These are phyloP conservation scores for Epichloe festucae DNA, from an alignment of 2,329 filamentous ascomycete genomes.

Conservation along the genomic window DNA sequence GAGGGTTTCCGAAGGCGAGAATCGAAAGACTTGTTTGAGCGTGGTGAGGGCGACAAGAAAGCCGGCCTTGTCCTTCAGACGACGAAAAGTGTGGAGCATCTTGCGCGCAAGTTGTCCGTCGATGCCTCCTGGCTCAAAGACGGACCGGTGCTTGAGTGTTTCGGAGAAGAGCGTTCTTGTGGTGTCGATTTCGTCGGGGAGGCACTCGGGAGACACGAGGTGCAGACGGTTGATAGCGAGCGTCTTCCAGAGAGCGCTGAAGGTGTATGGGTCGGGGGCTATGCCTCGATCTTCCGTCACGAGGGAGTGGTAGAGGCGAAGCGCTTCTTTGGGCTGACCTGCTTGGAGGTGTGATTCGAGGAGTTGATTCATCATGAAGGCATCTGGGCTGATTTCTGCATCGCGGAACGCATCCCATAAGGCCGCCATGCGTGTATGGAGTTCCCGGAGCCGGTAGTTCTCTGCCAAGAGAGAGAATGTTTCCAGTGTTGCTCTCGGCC, in stretches of 20 bases:
- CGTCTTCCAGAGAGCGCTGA: constrained; percentile 52
- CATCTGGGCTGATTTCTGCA: constrained; percentile 53
- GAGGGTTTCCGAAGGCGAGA: constrained; percentile 31
- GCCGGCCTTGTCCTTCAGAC: constrained; percentile 29
- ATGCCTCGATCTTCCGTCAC: constrained; percentile 31
- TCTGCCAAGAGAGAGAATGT: constrained; percentile 66
- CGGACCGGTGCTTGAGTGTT: constrained; percentile 33
- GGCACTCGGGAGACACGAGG: constrained; percentile 16
- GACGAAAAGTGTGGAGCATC: constrained; percentile 37
- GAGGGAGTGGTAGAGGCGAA: constrained; percentile 42
- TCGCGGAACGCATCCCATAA: constrained; percentile 50
- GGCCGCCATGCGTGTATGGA: constrained; percentile 42
- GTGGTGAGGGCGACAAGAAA: constrained; percentile 32
- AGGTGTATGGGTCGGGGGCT: constrained; percentile 54
- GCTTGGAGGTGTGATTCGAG: constrained; percentile 53
- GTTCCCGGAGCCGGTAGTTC: constrained; percentile 52
- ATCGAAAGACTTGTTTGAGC: constrained; percentile 30
- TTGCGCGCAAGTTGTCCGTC: constrained; percentile 35
- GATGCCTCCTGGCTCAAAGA: constrained; percentile 30
- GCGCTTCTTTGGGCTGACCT: constrained; percentile 40
- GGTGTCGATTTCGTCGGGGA: constrained; percentile 17
- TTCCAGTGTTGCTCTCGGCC: constrained; percentile 55
- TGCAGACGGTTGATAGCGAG: constrained; percentile 37
- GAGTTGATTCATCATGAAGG: constrained; percentile 69
- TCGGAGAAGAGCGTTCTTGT: constrained; percentile 33